Conservation (phyloP, 2,329 filamentous ascomycete species). For the Fusarium setosum region DNA sequence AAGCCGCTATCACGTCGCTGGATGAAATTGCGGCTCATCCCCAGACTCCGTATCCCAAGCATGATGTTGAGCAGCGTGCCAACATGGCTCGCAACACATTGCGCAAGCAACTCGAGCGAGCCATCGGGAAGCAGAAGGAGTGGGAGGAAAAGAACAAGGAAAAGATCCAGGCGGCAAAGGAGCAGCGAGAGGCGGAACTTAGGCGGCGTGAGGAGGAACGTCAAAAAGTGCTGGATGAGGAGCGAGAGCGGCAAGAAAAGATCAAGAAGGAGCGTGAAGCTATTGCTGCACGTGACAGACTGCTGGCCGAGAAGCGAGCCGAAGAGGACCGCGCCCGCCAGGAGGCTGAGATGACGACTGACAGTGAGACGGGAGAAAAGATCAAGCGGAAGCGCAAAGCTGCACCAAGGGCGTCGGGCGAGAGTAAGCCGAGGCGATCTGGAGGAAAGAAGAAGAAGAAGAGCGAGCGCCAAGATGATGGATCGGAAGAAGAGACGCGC, state of each 20-base stretch:
- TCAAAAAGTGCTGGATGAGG: slow-evolving; percentile 73
- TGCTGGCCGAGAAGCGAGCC: slow-evolving; percentile 73
- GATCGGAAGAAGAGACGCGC: slow-evolving; percentile 57
- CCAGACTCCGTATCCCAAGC: slow-evolving; percentile 86
- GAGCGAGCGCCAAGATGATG: slow-evolving; percentile 54
- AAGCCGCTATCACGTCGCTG: slow-evolving; percentile 82
- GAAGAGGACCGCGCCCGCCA: slow-evolving; percentile 47
- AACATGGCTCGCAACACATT: slow-evolving; percentile 98
- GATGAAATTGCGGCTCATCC: slow-evolving; percentile 72
- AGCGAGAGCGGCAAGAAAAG: slow-evolving; percentile 80
- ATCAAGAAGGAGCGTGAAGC: slow-evolving; percentile 87
- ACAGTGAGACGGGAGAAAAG: slow-evolving; percentile 84
- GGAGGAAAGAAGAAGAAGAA: slow-evolving; percentile 61
- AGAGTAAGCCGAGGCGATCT: slow-evolving; percentile 58
- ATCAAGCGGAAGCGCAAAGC: slow-evolving; percentile 80
- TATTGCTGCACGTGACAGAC: slow-evolving; percentile 81
- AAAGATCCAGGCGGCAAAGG: slow-evolving; percentile 84
- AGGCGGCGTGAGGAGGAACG: slow-evolving; percentile 82
- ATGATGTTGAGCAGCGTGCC: slow-evolving; percentile 92
- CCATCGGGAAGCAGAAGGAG: slow-evolving; percentile 84
- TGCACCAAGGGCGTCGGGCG: slow-evolving; percentile 51
- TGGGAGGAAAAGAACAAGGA: slow-evolving; percentile 95
- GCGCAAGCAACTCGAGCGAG: slow-evolving; percentile 88
- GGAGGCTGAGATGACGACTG: slow-evolving; percentile 84
- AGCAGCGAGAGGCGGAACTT: slow-evolving; percentile 83